Evolutionary conservation across 805 yeast genomes (phyloP), one percentile per base, ranked within the genome.

Genomic region (Saccharomycopsis fermentans): DNA sequence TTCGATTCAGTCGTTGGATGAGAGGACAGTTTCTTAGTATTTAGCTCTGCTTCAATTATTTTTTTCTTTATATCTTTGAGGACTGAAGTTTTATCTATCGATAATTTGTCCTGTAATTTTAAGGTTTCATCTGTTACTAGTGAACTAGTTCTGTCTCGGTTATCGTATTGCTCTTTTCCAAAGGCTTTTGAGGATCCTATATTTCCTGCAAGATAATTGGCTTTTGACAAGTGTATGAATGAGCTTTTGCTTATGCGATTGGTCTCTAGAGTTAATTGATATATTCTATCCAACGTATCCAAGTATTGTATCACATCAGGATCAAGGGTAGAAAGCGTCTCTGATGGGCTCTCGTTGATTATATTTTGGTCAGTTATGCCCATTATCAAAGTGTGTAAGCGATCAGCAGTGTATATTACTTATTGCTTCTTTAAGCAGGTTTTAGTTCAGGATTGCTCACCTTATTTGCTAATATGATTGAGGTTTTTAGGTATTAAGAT

Each of bases 151-250:
- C 61, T 43, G 52, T 56, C 55, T 40, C 62, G 40, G 32, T 56
- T 50, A 35, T 61, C 63, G 39, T 59, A 61, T 27, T 21, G 57
- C 11, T 55, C 55, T 19, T 35, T 55, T 5, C 62, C 60, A 55
- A 53, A 59, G 32, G 36, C 40, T 19, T 57, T 61, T 6, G 26
- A 21, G 4, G 21, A 53, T 14, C 62, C 60, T 16, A 27, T 35
- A 35, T 24, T 51, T 19, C 40, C 8, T 27, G 51, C 17, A 16
- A 56, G 21, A 36, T 39, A 52, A 48, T 61, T 61, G 6, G 62
- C 62, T 27, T 50, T 59, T 26, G 63, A 50, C 19, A 61, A 52
- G 11, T 35, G 34, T 16, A 52, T 24, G 29, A 51, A 39, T 3
- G 53, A 58, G 24, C 52, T 47, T 32, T 59, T 27, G 26, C 53